Base-by-base conservation (phyloP, 768 basidiomycete species). In the Pleurotus citrinopileatus region DNA sequence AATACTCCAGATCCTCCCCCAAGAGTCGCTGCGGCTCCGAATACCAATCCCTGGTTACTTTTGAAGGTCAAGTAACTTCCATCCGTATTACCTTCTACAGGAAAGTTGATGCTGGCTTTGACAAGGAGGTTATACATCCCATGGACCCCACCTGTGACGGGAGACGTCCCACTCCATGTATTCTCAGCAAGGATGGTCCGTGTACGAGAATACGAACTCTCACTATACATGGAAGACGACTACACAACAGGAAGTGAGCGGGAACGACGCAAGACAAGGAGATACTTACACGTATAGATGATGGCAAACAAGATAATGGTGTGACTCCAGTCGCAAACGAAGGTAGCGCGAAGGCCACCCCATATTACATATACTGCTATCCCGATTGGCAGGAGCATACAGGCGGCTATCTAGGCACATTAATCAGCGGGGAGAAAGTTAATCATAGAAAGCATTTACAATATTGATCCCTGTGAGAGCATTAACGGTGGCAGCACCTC, bases 41-140 rank as follows among this genome's bases (percentile, higher is more conserved):
- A 75, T 10, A 76, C 70, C 19, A 78, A 61, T 4, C 70, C 75
- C 54, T 74, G 70, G 38, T 75, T 71, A 13, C 79, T 80, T 57
- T 79, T 79, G 76, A 84, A 78, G 0, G 82, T 83, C 28, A 82
- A 55, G 58, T 82, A 83, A 48, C 77, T 78, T 4, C 82, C 80
- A 13, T 72, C 67, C 38, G 70, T 57, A 57, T 81, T 83, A 6
- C 82, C 80, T 0, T 55, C 56, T 0, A 83, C 80, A 0, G 82
- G 81, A 1, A 65, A 63, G n/a, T 73, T 70, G 2, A 64, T 52
- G 1, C 71, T 74, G 2, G 82, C 82, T 26, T 71, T 64, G 2
- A 73, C 66, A 0, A 84, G 70, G 20, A 84, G 67, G 46, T 77
- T 70, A 59, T 79, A 82, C 46, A 80, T 53, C 10, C 66, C 64